These are phyloP conservation scores for Kodamaea kakaduensis DNA, from an alignment of 805 yeast genomes.

Conservation along the genomic window DNA sequence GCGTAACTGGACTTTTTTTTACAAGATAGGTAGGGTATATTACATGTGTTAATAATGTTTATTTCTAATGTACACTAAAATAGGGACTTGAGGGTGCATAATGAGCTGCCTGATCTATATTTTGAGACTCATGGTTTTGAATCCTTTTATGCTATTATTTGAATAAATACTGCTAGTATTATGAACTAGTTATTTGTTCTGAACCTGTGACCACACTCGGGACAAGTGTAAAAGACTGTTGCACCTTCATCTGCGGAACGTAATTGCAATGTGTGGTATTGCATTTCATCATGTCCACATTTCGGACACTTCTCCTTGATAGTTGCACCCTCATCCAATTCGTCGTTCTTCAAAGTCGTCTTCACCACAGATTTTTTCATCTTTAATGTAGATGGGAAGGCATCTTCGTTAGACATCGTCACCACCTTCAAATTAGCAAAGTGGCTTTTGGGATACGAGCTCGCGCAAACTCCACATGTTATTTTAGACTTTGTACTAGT, in stretches of 20 bases:
- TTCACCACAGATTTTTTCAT: conserved; percentile 87
- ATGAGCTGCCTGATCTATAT: too few species aligned
- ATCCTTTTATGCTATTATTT: too few species aligned
- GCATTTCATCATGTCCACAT: conserved; percentile 98
- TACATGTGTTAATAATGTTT: conserved; percentile 8
- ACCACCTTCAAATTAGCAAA: conserved; percentile 80
- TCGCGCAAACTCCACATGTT: conserved; percentile 52
- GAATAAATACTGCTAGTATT: background rate
- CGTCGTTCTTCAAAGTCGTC: conserved; percentile 70
- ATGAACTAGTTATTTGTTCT: conserved; percentile 75
- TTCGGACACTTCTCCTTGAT: conserved; percentile 98
- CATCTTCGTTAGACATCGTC: conserved; percentile 85
- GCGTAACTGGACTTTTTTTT: conserved; percentile 3
- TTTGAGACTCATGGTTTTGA: too few species aligned
- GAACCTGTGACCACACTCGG: conserved; percentile 86
- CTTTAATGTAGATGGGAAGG: conserved; percentile 83
- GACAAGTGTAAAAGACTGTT: conserved; percentile 96
- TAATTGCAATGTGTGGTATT: conserved; percentile 91
- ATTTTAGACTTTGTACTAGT: conserved; percentile 45
- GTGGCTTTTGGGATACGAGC: conserved; percentile 41
- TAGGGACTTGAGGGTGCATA: too few species aligned
- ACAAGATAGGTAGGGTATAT: too few species aligned
- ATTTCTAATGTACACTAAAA: conserved; percentile 9
- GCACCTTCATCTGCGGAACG: conserved; percentile 99
- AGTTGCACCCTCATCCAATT: conserved; percentile 91